A percentile compares a stretch with the other conserved stretches of the same genome.
These are phyloP conservation scores for Madurella mycetomatis DNA, from an alignment of 2,329 filamentous ascomycete genomes.

Conservation along the genomic window DNA sequence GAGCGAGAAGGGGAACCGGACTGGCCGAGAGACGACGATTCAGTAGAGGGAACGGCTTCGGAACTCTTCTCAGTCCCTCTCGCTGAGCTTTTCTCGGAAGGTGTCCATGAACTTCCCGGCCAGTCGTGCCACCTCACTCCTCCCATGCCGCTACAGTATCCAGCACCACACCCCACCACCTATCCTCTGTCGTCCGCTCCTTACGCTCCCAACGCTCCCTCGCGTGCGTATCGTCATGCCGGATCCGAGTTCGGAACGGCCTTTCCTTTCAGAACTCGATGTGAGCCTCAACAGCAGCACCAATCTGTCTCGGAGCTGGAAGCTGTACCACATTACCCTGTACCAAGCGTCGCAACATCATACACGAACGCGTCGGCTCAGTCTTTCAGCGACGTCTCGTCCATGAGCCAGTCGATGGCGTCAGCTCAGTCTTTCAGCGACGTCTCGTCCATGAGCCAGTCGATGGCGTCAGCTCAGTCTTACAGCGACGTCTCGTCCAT, in stretches of 20 bases:
- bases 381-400: background rate
- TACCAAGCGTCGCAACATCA: no score
- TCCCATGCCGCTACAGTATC: background rate
- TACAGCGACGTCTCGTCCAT: background rate
- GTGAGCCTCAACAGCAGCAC: no score
- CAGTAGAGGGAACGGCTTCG: background rate
- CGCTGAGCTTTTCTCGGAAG: no score
- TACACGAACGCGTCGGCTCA: background rate
- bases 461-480: background rate
- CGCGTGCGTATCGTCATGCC: background rate
- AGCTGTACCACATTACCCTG: no score
- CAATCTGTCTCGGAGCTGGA: no score
- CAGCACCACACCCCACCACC: background rate
- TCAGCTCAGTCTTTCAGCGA: background rate
- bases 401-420: background rate
- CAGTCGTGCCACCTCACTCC: background rate
- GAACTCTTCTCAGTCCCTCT: background rate
- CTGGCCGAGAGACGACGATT: background rate
- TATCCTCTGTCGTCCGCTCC: background rate
- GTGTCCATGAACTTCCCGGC: background rate
- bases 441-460: background rate
- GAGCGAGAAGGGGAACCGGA: background rate
- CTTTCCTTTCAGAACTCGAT: no score
- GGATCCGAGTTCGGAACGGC: background rate
- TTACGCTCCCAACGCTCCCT: no score